Evolutionary conservation across 2,329 filamentous ascomycete genomes (phyloP), one percentile per base, ranked within the genome.

Genomic region (Colletotrichum ledebouriae): DNA sequence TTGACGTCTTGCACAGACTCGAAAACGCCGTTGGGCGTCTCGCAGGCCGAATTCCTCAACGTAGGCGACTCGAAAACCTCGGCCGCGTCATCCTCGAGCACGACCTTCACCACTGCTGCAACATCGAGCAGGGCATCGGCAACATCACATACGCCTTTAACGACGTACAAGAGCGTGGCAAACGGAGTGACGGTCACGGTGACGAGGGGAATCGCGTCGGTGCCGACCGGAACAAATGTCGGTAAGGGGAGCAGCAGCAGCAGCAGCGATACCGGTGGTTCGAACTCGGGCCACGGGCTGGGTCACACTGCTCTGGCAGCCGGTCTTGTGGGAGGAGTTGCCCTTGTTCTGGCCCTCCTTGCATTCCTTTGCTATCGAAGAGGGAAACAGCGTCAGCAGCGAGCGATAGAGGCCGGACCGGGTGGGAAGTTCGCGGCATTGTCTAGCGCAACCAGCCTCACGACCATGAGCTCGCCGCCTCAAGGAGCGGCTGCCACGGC

Each of bases 1-100:
- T 67, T 73, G 3, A 71, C 72, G 12, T 83, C 84, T 13, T 88
- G 86, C 72, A 72, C 74, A 2, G 74, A 78, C 22, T 85, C 83
- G 0, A 74, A 78, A 3, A 86, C 84, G 15, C 81, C 81, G 1
- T 73, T 87, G 25, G 74, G 72, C 25, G 73, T 88, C 0, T 76
- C 76, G 11, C 75, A 83, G 72, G 71, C 75, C 17, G 77, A 82
- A n/a, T 87, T 84, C 67, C 63, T 85, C 55, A 33, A 49, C 5
- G 41, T 61, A 17, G 66, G 50, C 5, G 57, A 53, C 37, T 59
- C 61, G 17, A 56, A 33, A 6, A 25, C 55, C 29, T 29, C 29
- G 29, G 9, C 29, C 29, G 3, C 29, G 2, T 9, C 29, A 29
- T 53, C 49, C 37, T 34, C 37, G 17, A 63, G 34, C 52, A 63